Base-by-base conservation (phyloP, 805 yeast species). In the Maudiozyma bulderi region DNA sequence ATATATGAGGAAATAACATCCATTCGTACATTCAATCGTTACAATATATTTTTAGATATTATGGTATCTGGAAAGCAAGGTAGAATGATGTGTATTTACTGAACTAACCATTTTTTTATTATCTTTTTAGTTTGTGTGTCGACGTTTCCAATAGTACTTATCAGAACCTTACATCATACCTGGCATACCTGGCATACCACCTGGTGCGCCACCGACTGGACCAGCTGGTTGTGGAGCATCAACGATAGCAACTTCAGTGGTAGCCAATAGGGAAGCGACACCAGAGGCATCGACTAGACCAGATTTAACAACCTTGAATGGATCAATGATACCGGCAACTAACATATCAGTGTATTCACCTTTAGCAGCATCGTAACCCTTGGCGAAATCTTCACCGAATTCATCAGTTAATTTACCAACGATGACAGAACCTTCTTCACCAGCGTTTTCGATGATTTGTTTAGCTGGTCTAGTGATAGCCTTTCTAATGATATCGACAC, bases 201-300 rank as follows among this genome's bases (percentile, higher is more conserved):
- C 73, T 47, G 64, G 67, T 34, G 64, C 61, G 55, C 78, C 77
- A 45, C 76, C 75, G 49, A 80, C 77, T 57, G 84, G 73, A 48
- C 80, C 72, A 49, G 77, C 72, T 63, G 91, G 93, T 70, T 81
- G 84, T 61, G 97, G 95, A 56, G 95, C 96, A 60, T 86, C 96
- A 52, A 89, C 96, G 64, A 93, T 87, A 55, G 97, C 97, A 70
- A 96, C 95, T 75, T 93, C 99, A 55, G 99, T 91, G 51, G 98
- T 91, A 56, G 98, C 97, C 69, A 93, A 78, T 68, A 93, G 76
- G 32, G 96, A 88, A 44, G 99, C 98, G 54, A 93, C 97, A 75
- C 98, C 96, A 46, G 95, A 79, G 53, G 99, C 98, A 64, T 93
- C 98, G 50, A 87, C 87, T 64, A 93, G 76, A 54, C 98, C 97